phyloP scores from a whole-genome alignment of 306 rosid genomes.

The Sechiopsis laciniata region DNA sequence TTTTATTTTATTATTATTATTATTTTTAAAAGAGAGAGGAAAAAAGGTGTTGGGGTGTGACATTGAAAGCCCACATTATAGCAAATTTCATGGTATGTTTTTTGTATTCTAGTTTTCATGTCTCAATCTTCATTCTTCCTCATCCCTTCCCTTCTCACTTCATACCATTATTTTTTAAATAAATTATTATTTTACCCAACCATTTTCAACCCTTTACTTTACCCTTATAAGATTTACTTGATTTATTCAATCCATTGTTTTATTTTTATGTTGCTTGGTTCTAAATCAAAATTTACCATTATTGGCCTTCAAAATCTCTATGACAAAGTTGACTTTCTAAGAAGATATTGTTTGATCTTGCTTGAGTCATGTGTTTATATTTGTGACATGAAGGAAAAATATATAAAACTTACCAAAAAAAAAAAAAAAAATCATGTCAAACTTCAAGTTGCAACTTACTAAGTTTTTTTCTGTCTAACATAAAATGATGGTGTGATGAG shows the following conservation, averaged over 20 bases:
- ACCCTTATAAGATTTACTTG: not conserved
- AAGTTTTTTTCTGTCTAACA: too few species aligned
- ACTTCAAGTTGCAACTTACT: not conserved
- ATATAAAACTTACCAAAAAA: not conserved
- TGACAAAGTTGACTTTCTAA: not conserved
- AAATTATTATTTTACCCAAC: not conserved
- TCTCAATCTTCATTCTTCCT: not conserved
- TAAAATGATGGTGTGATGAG: not conserved
- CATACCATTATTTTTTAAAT: not conserved
- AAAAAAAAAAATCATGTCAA: not conserved
- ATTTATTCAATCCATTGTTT: not conserved
- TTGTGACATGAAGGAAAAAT: not conserved
- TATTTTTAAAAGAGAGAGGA: not conserved
- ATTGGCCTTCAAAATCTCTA: not conserved
- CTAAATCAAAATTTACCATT: not conserved
- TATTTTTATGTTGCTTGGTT: not conserved
- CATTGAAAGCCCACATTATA: conserved; percentile 9
- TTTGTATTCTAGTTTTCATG: not conserved
- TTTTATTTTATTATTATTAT: too few species aligned
- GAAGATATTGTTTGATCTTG: not conserved
- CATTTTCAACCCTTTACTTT: not conserved
- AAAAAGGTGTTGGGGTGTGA: not conserved
- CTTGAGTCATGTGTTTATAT: not conserved
- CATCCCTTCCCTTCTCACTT: not conserved
- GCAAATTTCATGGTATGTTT: not conserved